These are phyloP conservation scores for Aspergillus neoniger DNA, from an alignment of 2,329 filamentous ascomycete species.

Conservation along the genomic window DNA sequence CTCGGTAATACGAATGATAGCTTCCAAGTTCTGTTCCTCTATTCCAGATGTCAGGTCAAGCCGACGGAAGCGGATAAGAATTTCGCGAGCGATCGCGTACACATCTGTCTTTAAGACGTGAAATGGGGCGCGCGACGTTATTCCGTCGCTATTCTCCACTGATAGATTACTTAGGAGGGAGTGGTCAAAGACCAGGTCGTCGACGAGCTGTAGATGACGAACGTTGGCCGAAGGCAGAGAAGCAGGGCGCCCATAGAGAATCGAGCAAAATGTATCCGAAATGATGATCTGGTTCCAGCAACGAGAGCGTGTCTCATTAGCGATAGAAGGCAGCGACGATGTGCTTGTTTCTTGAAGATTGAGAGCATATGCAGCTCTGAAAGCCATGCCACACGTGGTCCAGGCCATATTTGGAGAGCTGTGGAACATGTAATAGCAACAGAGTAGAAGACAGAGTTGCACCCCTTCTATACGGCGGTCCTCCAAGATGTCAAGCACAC, in stretches of 20 bases:
- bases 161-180: neutral
- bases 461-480: neutral
- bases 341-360: neutral
- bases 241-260: neutral
- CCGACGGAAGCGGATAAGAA: neutral
- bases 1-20: neutral
- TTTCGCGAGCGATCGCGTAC: neutral
- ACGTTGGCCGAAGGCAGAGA: neutral
- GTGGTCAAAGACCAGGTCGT: neutral
- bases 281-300: constrained; percentile 5
- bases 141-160: neutral
- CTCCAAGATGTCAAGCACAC: neutral
- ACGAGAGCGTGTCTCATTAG: neutral
- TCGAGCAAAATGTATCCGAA: constrained; percentile 1
- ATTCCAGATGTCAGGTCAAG: neutral
- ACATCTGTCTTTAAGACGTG: neutral
- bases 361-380: neutral
- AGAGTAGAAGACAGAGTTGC: neutral
- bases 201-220: neutral
- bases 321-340: neutral
- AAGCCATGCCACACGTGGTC: neutral
- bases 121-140: neutral
- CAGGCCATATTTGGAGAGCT: neutral
- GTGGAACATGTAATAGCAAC: neutral
- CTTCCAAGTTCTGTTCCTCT: neutral